Percentiles rank a stretch among this genome's conserved stretches.
phyloP scores from a whole-genome alignment of 2,329 filamentous ascomycete genomes.

The Sclerotinia spermophila region DNA sequence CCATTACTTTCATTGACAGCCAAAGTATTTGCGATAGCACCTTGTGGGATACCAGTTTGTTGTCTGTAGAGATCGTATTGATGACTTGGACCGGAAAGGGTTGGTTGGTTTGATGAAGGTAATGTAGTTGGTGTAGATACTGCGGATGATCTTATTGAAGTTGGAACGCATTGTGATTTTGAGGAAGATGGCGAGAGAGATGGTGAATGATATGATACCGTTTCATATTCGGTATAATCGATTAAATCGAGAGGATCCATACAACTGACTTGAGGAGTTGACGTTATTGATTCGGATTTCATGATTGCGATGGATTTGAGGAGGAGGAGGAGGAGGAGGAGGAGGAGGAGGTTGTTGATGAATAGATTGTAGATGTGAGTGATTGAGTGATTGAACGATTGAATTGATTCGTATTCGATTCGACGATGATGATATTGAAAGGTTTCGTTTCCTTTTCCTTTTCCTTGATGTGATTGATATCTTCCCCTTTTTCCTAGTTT shows the following conservation, averaged over 20 bases:
- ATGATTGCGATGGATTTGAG: not conserved
- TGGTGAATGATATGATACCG: slow-evolving; percentile 57
- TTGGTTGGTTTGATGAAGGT: slow-evolving; percentile 48
- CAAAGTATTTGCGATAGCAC: slow-evolving; percentile 75
- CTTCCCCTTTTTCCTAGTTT: not conserved
- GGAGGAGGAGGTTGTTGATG: not conserved
- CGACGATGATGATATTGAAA: not conserved
- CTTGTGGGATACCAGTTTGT: slow-evolving; percentile 86
- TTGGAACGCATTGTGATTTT: slow-evolving; percentile 48
- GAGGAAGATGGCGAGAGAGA: slow-evolving; percentile 53
- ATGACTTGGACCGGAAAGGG: slow-evolving; percentile 79
- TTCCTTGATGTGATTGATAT: not conserved
- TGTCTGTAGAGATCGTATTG: slow-evolving; percentile 95
- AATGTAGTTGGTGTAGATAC: slow-evolving; percentile 52
- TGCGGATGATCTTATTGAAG: slow-evolving; percentile 43
- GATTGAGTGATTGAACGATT: not conserved
- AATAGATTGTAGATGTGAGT: not conserved
- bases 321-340: not conserved
- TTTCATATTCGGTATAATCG: slow-evolving; percentile 62
- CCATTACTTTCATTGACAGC: slow-evolving; percentile 64
- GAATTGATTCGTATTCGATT: not conserved
- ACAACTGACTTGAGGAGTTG: slow-evolving; percentile 30
- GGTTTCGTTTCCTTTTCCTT: too few species aligned
- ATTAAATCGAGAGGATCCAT: slow-evolving; percentile 51
- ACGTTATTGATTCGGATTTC: slow-evolving; percentile 3